Conservation (phyloP, 2,329 filamentous ascomycete species). For the Ilyonectria robusta region DNA sequence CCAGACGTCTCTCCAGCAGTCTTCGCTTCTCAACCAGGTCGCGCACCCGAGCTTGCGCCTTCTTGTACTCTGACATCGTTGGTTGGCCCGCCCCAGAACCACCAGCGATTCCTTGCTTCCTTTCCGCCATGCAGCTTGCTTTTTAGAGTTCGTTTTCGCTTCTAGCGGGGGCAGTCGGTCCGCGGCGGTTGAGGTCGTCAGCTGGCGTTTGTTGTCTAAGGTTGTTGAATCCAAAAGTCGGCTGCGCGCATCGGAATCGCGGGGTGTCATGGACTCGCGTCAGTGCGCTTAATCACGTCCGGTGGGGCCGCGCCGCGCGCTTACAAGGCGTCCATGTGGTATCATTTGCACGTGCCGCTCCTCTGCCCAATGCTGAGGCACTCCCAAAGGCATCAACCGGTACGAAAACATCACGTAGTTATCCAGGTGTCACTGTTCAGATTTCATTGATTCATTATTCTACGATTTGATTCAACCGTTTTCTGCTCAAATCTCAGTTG, state of each 20-base stretch:
- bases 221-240: conserved; percentile 24
- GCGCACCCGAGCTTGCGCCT: conserved; percentile 63
- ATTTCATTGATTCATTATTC: conserved; percentile 20
- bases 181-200: background rate
- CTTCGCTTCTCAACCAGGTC: conserved; percentile 62
- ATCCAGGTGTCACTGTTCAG: background rate
- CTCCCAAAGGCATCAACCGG: background rate
- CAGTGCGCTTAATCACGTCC: conserved; percentile 17
- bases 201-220: conserved; percentile 10
- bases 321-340: background rate
- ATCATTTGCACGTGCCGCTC: background rate
- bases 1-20: conserved; percentile 55
- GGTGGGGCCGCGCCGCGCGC: background rate
- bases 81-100: conserved; percentile 49
- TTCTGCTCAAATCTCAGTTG: background rate
- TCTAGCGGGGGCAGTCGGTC: background rate
- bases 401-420: background rate
- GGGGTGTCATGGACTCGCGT: conserved; percentile 24
- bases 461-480: conserved; percentile 18
- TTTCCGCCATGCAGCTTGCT: conserved; percentile 52
- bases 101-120: conserved; percentile 44
- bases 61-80: conserved; percentile 64
- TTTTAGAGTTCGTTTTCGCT: background rate
- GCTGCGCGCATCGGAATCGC: conserved; percentile 22
- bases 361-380: background rate